A percentile compares a stretch with the other conserved stretches of the same genome.
Conservation (phyloP, 1,139 yeast genomes). For the Zygotorulaspora mrakii region DNA sequence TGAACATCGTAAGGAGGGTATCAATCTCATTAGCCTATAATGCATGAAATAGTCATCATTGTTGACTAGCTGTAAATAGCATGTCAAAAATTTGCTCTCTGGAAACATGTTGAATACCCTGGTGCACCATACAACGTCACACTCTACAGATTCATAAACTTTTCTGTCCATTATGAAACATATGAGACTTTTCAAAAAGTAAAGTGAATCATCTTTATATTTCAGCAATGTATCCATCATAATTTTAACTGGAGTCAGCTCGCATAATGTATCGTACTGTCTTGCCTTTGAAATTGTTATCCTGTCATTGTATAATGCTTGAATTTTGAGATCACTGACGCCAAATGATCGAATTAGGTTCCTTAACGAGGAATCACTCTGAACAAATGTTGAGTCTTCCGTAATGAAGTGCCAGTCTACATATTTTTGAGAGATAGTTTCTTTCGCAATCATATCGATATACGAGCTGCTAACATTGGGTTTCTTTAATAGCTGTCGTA, state of each 20-base stretch:
- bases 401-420: conserved; percentile 33
- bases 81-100: conserved; percentile 9
- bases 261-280: conserved; percentile 22
- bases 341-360: conserved; percentile 22
- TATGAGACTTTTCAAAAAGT: conserved; percentile 19
- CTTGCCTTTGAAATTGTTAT: conserved; percentile 9
- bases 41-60: conserved; percentile 25
- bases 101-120: conserved; percentile 10
- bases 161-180: conserved; percentile 31
- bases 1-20: conserved; percentile 21
- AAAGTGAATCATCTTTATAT: conserved; percentile 9
- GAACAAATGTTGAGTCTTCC: conserved; percentile 12
- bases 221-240: conserved; percentile 19
- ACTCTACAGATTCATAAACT: conserved; percentile 25
- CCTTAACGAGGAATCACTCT: conserved; percentile 9
- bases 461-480: conserved; percentile 7
- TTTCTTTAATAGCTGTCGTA: conserved; percentile 7
- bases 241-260: conserved; percentile 23
- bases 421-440: conserved; percentile 21
- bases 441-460: conserved; percentile 18
- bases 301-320: conserved; percentile 7
- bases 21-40: conserved; percentile 23
- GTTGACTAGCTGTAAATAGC: conserved; percentile 20
- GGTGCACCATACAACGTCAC: conserved; percentile 20
- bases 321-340: conserved; percentile 11